phyloP scores from a whole-genome alignment of 805 yeast species.

The Starmerella bombicola region DNA sequence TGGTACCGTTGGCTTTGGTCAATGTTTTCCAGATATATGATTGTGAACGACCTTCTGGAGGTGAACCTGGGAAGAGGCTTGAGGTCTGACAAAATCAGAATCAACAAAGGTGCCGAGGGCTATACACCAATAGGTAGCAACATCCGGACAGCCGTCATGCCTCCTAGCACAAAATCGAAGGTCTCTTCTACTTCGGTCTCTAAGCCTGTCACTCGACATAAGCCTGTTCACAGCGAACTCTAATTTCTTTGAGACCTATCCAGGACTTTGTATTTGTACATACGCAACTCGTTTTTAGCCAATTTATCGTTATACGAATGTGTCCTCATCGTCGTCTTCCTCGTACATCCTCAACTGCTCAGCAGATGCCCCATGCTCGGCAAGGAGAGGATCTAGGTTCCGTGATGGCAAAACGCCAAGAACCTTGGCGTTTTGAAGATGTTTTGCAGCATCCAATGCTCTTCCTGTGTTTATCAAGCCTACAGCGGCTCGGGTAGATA shows the following conservation, averaged over 20 bases:
- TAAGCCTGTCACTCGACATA: conserved; percentile 11
- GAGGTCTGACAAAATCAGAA: conserved; percentile 2
- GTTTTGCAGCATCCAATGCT: conserved; percentile 17
- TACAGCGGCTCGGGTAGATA: conserved; percentile 13
- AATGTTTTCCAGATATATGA: conserved; percentile 59
- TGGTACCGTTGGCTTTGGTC: conserved; percentile 94
- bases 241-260: background rate
- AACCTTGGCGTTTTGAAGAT: conserved; percentile 17
- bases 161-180: conserved; percentile 1
- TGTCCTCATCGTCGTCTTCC: conserved; percentile 24
- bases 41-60: conserved; percentile 44
- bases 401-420: conserved; percentile 18
- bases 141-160: conserved; percentile 9
- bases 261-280: background rate
- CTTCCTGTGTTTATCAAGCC: conserved; percentile 21
- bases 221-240: conserved; percentile 3
- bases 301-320: too few species aligned
- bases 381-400: conserved; percentile 15
- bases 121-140: background rate
- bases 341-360: conserved; percentile 20
- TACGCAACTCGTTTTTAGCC: too few species aligned
- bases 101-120: conserved; percentile 1
- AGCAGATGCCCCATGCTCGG: conserved; percentile 16
- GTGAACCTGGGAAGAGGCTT: conserved; percentile 13
- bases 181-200: background rate